These are phyloP conservation scores for Xylaria digitata DNA, from an alignment of 2,329 filamentous ascomycete species.

Conservation along the genomic window DNA sequence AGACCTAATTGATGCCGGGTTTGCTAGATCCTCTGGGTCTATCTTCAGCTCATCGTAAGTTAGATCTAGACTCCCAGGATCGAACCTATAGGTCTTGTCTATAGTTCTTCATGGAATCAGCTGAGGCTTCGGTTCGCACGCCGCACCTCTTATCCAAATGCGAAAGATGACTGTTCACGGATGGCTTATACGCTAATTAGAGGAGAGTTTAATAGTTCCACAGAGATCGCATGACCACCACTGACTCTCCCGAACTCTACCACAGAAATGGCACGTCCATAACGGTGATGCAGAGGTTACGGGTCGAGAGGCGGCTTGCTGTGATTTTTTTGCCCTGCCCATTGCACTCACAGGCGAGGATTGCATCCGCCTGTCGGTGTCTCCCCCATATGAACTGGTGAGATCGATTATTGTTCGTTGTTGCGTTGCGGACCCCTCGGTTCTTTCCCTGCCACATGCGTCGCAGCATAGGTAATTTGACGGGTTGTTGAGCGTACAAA, in stretches of 20 bases:
- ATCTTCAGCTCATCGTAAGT: too few relatives aligned
- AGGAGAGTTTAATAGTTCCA: constrained; percentile 61
- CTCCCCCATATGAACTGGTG: constrained; percentile 35
- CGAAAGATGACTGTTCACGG: not conserved
- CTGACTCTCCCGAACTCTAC: constrained; percentile 61
- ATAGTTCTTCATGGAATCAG: not conserved
- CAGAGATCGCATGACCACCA: constrained; percentile 70
- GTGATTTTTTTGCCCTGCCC: constrained; percentile 32
- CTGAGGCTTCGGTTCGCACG: too few relatives aligned
- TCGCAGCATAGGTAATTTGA: constrained; percentile 64
- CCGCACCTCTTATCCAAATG: not conserved
- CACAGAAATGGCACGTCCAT: constrained; percentile 66
- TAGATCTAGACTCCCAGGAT: too few relatives aligned
- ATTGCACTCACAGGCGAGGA: constrained; percentile 24
- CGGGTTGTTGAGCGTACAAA: constrained; percentile 69
- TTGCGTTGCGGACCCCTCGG: constrained; percentile 42
- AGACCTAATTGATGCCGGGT: too few relatives aligned
- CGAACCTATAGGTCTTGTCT: not conserved
- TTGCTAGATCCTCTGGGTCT: too few relatives aligned
- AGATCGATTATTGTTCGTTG: constrained; percentile 44
- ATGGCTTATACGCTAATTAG: constrained; percentile 28
- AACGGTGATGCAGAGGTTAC: constrained; percentile 43
- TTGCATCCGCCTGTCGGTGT: constrained; percentile 27
- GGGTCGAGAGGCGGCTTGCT: constrained; percentile 2
- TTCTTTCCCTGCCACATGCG: constrained; percentile 63